Conservation (phyloP, 2,329 filamentous ascomycete genomes). For the Diaporthe citri region DNA sequence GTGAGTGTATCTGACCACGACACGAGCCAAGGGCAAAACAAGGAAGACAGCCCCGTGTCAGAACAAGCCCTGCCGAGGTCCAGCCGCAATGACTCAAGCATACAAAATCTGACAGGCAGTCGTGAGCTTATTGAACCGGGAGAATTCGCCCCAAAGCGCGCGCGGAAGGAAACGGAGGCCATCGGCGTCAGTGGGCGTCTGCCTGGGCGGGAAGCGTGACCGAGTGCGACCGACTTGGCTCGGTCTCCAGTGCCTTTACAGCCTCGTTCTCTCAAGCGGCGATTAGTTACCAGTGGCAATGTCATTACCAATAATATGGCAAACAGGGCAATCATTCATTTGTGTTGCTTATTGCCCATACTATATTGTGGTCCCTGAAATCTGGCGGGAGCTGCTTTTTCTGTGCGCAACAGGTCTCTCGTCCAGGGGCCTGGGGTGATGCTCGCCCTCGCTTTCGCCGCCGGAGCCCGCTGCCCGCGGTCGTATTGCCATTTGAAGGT, state of each 20-base stretch:
- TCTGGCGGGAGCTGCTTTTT: background rate
- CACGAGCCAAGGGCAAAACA: background rate
- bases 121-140: background rate
- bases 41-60: background rate
- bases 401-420: background rate
- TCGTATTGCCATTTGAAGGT: constrained; percentile 15
- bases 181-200: background rate
- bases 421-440: background rate
- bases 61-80: background rate
- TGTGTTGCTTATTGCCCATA: background rate
- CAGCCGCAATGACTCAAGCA: constrained; percentile 14
- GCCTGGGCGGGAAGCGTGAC: background rate
- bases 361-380: background rate
- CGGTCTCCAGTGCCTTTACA: background rate
- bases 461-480: background rate
- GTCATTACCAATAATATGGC: background rate
- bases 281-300: background rate
- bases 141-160: background rate
- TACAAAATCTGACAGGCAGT: background rate
- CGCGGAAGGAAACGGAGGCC: background rate
- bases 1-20: background rate
- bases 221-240: background rate
- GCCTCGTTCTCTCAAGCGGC: background rate
- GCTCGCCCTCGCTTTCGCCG: background rate
- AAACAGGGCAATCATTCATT: background rate